These are phyloP conservation scores for Suillus lakei DNA, from an alignment of 768 basidiomycete species.

Conservation along the genomic window DNA sequence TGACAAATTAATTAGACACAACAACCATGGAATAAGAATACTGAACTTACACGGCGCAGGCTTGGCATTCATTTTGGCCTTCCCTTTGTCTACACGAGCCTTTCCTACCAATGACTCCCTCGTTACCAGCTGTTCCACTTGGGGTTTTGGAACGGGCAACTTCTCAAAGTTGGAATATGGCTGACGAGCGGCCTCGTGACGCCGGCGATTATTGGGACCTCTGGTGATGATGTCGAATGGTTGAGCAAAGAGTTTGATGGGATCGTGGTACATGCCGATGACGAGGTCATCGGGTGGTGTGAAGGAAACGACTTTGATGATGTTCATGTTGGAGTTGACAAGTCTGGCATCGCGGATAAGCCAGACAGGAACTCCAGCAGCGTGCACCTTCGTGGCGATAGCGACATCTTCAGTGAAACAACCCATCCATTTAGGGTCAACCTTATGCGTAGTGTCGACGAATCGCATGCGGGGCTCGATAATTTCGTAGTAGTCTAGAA, in stretches of 20 bases:
- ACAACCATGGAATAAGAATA: neutral
- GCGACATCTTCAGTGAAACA: neutral
- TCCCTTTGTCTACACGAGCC: neutral
- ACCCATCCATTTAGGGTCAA: constrained; percentile 3
- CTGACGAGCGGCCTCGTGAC: neutral
- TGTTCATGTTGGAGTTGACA: neutral
- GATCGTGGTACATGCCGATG: neutral
- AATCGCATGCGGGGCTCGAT: neutral
- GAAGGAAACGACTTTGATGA: neutral
- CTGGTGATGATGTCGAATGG: neutral
- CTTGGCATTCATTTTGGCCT: neutral
- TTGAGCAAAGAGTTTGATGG: neutral
- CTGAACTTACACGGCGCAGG: neutral
- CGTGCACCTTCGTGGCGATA: neutral
- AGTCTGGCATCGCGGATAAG: neutral
- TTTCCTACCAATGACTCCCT: neutral
- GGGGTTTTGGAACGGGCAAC: neutral
- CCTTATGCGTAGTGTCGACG: neutral
- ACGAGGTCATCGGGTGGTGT: neutral
- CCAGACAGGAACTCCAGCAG: constrained; percentile 2
- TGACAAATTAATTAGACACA: neutral
- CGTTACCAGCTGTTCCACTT: neutral
- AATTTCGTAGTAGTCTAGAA: neutral
- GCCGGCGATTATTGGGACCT: neutral
- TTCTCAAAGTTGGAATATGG: neutral